Evolutionary conservation across 345 rosid species (phyloP), one percentile per base, ranked within the genome.

Genomic region (Carallia pectinifolia): DNA sequence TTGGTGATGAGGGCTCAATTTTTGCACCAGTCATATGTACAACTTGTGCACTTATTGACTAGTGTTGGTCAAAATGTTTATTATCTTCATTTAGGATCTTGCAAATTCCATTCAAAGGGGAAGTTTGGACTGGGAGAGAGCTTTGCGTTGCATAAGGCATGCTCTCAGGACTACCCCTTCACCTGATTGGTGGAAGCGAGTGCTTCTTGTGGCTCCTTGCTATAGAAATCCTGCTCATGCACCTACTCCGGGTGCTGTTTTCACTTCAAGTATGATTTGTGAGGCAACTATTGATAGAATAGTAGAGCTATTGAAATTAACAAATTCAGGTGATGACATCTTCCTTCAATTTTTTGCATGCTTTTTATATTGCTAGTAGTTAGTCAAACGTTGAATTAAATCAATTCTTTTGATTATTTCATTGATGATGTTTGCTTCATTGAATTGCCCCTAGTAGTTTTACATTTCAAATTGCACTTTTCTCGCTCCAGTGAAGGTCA

Each of bases 121-220:
- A 83, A 90, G 99, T 84, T 81, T 95, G 75, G 99, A 95, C 65
- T 95, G 99, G 99, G 98, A 95, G 81, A 92, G 99, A 87, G 98
- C 98, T 66, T 82, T 92, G 80, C 92, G 97, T 47, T 92, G 99
- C 81, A 81, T 95, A 79, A 89, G 96, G 69, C 98, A 95, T 77
- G 98, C 96, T 72, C 86, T 95, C 80, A 89, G 94, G 61, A 80
- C 97, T 73, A 87, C 99, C 66, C 99, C 99, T n/a, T 95, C 98
- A 4, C 98, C 99, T 62, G 99, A 92, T 53, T 92, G 96, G 97
- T 95, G 99, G 99, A 95, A 92, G 74, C 96, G 96, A 73, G 98
- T 95, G 64, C 98, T 95, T 76, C 90, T 95, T 73, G 87, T 89
- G 76, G 97, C 96, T 69, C 92, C 98, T 56, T 79, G 83, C 77